These are phyloP conservation scores for Neurospora sp. DNA, from an alignment of 495 filamentous ascomycete species.

Conservation along the genomic window DNA sequence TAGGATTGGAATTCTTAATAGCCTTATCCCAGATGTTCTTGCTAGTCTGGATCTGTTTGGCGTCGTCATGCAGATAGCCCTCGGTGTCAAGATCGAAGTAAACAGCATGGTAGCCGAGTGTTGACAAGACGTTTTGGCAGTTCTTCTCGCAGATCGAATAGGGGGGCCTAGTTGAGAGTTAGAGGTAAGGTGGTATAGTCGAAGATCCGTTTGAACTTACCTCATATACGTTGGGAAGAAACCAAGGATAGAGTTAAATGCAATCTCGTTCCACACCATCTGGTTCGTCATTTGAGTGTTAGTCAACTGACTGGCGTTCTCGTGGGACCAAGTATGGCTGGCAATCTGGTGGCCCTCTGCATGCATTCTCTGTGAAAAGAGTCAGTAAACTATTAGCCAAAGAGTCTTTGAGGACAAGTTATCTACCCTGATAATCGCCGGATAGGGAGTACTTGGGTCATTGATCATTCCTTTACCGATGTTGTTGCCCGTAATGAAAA, in stretches of 20 bases:
- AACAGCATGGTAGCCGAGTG: slow-evolving; percentile 64
- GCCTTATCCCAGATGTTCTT: slow-evolving; percentile 61
- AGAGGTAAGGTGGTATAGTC: not conserved
- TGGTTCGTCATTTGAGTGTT: slow-evolving; percentile 51
- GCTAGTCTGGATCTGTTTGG: slow-evolving; percentile 52
- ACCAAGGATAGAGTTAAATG: slow-evolving; percentile 67
- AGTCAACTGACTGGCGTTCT: slow-evolving; percentile 51
- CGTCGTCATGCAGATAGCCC: slow-evolving; percentile 58
- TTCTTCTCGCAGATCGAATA: slow-evolving; percentile 59
- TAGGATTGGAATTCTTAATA: slow-evolving; percentile 37
- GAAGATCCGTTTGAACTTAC: not conserved
- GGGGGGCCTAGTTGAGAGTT: slow-evolving; percentile 43
- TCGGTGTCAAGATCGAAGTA: slow-evolving; percentile 75
- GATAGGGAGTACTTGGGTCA: slow-evolving; percentile 44
- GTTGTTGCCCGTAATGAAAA: slow-evolving; percentile 72
- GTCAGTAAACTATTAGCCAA: slow-evolving; percentile 11
- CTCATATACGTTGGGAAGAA: slow-evolving; percentile 81
- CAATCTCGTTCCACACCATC: slow-evolving; percentile 71
- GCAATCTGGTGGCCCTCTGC: slow-evolving; percentile 73
- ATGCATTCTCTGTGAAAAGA: slow-evolving; percentile 41
- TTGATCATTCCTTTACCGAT: slow-evolving; percentile 64
- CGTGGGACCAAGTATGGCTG: slow-evolving; percentile 80
- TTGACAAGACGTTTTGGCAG: slow-evolving; percentile 51
- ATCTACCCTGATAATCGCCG: slow-evolving; percentile 45
- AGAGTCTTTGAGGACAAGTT: slow-evolving; percentile 1